Evolutionary conservation across 1,284 basidiomycete genomes (phyloP).

Genomic region (Agroathelia rolfsii): DNA sequence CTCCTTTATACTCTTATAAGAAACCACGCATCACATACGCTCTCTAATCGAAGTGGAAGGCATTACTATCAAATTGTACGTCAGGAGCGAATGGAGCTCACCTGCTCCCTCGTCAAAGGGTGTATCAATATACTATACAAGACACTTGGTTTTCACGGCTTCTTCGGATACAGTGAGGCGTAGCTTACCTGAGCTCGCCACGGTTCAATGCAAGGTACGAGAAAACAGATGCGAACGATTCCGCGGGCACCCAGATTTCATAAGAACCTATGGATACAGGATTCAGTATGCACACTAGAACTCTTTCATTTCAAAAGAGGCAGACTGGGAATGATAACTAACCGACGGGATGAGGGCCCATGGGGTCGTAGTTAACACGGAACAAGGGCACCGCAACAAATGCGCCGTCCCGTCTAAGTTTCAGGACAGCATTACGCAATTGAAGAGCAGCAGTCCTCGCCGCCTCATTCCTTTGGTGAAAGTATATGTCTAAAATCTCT

Average conservation of each 20-base stretch:
- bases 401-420: constrained; percentile 59
- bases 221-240: constrained; percentile 62
- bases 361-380: constrained; percentile 55
- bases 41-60: constrained; percentile 17
- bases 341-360: constrained; percentile 72
- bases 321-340: constrained; percentile 14
- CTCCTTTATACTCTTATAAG: too few species aligned
- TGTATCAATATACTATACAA: constrained; percentile 51
- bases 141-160: neutral
- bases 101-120: constrained; percentile 59
- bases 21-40: constrained; percentile 17
- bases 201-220: constrained; percentile 63
- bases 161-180: neutral
- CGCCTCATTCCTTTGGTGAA: constrained; percentile 53
- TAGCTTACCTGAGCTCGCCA: constrained; percentile 50
- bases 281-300: constrained; percentile 1
- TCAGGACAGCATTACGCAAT: constrained; percentile 58
- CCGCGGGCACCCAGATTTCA: constrained; percentile 66
- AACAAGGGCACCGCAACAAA: constrained; percentile 69
- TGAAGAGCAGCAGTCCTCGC: constrained; percentile 57
- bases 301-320: neutral
- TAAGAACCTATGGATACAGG: constrained; percentile 46
- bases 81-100: constrained; percentile 20
- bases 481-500: constrained; percentile 54
- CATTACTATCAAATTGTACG: neutral